phyloP scores from a whole-genome alignment of 768 basidiomycete genomes.

The Calocera viscosa region DNA sequence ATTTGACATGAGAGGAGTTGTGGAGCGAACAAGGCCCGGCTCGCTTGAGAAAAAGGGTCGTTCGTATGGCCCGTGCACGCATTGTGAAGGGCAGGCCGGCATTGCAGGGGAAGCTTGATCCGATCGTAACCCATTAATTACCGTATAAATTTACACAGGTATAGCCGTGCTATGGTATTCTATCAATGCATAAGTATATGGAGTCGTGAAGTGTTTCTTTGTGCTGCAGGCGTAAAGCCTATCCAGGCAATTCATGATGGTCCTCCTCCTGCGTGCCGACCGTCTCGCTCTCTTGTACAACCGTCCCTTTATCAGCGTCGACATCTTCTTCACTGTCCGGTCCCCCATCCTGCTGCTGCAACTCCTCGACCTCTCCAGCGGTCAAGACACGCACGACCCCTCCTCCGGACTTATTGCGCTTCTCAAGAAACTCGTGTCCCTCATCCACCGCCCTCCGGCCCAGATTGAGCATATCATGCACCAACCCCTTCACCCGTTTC shows the following conservation, averaged over 20 bases:
- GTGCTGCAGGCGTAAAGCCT: neutral
- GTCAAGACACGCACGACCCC: neutral
- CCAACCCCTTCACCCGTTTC: constrained; percentile 45
- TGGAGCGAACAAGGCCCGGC: neutral
- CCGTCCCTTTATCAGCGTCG: neutral
- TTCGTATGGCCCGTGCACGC: neutral
- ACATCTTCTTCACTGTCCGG: neutral
- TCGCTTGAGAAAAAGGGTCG: neutral
- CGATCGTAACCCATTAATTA: neutral
- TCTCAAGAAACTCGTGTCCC: neutral
- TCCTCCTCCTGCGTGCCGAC: neutral
- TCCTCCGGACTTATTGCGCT: neutral
- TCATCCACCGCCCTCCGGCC: constrained; percentile 47
- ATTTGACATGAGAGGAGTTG: constrained; percentile 8
- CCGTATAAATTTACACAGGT: neutral
- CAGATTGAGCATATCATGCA: constrained; percentile 49
- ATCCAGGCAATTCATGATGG: neutral
- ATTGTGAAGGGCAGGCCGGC: neutral
- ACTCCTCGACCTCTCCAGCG: neutral
- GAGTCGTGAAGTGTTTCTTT: neutral
- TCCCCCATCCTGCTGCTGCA: neutral
- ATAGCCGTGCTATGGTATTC: constrained; percentile 1
- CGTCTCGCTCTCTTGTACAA: neutral
- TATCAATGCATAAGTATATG: neutral
- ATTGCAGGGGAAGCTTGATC: neutral